phyloP scores from a whole-genome alignment of 2,329 filamentous ascomycete genomes.

The Talaromyces sp. region DNA sequence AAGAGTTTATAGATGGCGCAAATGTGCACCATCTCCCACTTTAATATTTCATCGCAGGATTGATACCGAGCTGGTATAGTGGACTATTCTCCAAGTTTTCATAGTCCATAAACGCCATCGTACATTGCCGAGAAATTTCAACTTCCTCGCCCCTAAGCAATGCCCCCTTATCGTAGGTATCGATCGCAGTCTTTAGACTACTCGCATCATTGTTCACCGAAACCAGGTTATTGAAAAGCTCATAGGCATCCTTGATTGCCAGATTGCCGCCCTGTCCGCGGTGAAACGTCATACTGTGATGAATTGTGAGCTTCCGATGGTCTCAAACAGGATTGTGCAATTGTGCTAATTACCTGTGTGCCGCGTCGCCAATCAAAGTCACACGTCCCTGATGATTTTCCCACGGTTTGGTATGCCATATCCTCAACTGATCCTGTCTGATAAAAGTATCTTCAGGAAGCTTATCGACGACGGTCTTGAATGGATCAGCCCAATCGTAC shows the following conservation, averaged over 20 bases:
- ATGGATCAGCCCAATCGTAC: conserved; percentile 10
- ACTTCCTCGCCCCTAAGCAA: conserved; percentile 12
- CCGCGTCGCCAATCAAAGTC: conserved; percentile 13
- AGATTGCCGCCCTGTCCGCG: conserved; percentile 15
- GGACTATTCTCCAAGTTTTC: conserved; percentile 9
- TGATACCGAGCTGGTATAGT: conserved; percentile 9
- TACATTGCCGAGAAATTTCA: conserved; percentile 11
- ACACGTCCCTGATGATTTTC: conserved; percentile 9
- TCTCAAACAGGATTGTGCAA: not conserved
- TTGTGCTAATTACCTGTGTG: not conserved
- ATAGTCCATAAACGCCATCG: conserved; percentile 13
- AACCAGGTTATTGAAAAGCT: conserved; percentile 8
- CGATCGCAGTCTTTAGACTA: not conserved
- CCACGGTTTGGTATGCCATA: conserved; percentile 14
- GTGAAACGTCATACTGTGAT: conserved; percentile 15
- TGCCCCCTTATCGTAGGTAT: conserved; percentile 11
- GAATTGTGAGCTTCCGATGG: not conserved
- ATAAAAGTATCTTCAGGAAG: conserved; percentile 9
- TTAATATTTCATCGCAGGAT: not conserved
- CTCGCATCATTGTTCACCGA: not conserved
- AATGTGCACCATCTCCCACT: not conserved
- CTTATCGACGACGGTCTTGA: conserved; percentile 7
- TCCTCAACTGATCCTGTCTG: conserved; percentile 11
- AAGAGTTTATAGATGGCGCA: not conserved
- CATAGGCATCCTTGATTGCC: conserved; percentile 14